phyloP scores from a whole-genome alignment of 78 protist species.

The Parvularia atlantis region DNA sequence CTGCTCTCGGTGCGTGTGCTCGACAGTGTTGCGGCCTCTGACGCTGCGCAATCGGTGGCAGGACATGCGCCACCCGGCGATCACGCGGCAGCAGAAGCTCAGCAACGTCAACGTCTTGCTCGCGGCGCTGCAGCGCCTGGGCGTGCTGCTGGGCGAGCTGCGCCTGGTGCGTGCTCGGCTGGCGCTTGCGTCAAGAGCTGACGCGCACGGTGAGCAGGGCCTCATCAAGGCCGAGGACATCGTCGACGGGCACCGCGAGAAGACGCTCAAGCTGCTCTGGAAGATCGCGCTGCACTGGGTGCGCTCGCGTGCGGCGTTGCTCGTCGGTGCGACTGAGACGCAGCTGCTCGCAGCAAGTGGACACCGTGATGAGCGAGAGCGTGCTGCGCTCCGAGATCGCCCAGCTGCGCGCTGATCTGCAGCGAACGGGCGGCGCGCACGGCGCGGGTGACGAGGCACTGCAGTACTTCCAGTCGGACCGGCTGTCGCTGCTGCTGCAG shows the following conservation, averaged over 20 bases:
- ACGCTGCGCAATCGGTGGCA: neutral
- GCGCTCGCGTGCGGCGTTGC: too few species aligned
- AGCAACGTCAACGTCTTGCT: neutral
- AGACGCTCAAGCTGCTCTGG: conserved; percentile 7
- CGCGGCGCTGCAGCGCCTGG: neutral
- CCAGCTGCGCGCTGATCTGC: neutral
- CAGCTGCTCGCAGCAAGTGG: too few species aligned
- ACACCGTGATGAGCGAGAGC: neutral
- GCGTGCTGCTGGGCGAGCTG: neutral
- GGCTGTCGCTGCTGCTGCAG: neutral
- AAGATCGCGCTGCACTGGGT: neutral
- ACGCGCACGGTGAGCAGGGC: too few species aligned
- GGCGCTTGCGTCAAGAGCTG: too few species aligned
- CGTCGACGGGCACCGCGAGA: conserved; percentile 9
- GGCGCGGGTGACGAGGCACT: neutral
- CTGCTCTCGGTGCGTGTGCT: too few species aligned
- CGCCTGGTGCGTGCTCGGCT: neutral
- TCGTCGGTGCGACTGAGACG: too few species aligned
- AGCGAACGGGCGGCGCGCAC: neutral
- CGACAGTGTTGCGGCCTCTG: too few species aligned
- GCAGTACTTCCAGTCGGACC: neutral
- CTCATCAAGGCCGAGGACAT: conserved; percentile 1
- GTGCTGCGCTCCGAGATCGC: neutral
- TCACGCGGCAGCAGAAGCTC: neutral
- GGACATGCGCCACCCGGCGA: neutral